Conservation (phyloP, 2,329 filamentous ascomycete genomes). For the Penicillium aurantiogriseum region DNA sequence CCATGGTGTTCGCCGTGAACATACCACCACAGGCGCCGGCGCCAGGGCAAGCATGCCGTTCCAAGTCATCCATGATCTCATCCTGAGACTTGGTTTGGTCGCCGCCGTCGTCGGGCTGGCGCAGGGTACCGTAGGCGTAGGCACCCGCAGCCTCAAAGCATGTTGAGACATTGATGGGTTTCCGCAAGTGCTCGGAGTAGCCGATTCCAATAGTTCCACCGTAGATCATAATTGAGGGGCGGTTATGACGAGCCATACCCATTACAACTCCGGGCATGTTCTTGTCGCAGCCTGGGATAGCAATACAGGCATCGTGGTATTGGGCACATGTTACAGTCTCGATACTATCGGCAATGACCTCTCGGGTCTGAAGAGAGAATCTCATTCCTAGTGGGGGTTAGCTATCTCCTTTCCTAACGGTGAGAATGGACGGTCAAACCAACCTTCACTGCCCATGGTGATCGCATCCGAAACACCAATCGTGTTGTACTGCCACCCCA, state of each 20-base stretch:
- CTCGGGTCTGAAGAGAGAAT: conserved; percentile 84
- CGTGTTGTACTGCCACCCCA: conserved; percentile 93
- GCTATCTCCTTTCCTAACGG: conserved; percentile 3
- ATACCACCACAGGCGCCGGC: conserved; percentile 84
- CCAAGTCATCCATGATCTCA: conserved; percentile 81
- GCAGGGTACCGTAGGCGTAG: conserved; percentile 71
- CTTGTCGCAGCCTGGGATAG: conserved; percentile 93
- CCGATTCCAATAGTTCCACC: conserved; percentile 87
- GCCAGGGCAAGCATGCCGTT: conserved; percentile 73
- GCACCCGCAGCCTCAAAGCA: conserved; percentile 88
- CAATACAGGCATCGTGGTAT: conserved; percentile 88
- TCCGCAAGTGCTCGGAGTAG: conserved; percentile 72
- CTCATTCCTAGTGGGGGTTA: conserved; percentile 68
- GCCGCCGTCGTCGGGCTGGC: conserved; percentile 64
- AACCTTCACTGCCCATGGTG: conserved; percentile 91
- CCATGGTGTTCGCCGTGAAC: conserved; percentile 96
- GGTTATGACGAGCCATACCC: conserved; percentile 86
- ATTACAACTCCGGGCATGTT: conserved; percentile 95
- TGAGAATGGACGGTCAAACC: conserved; percentile 22
- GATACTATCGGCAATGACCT: conserved; percentile 91
- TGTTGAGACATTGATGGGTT: conserved; percentile 81
- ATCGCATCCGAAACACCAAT: conserved; percentile 88
- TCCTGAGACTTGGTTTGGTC: conserved; percentile 65
- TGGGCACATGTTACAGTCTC: conserved; percentile 92
- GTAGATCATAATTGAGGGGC: conserved; percentile 93